A percentile compares a stretch with the other conserved stretches of the same genome.
These are phyloP conservation scores for Viridothelium virens DNA, from an alignment of 495 filamentous ascomycete genomes.

Conservation along the genomic window DNA sequence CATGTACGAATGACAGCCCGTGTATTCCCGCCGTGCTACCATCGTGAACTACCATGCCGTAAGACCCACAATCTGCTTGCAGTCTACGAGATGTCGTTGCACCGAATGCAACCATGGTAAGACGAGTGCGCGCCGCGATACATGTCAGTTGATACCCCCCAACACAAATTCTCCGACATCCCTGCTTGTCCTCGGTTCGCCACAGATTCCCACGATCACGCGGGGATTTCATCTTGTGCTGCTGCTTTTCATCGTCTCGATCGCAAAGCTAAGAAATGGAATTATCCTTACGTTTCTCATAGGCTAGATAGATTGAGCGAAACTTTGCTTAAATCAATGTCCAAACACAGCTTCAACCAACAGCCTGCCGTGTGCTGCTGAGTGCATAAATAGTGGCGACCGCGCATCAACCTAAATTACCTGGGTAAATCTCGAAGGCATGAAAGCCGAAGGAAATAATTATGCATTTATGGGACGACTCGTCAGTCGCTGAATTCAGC, in stretches of 20 bases:
- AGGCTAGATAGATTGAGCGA: too few species aligned
- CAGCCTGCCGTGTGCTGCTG: background rate
- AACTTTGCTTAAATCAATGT: too few species aligned
- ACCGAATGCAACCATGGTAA: background rate
- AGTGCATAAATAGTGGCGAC: background rate
- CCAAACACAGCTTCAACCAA: background rate
- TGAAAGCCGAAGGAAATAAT: too few species aligned
- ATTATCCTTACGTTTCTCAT: too few species aligned
- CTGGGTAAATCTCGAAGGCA: too few species aligned
- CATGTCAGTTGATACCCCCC: background rate
- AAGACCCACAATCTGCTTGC: constrained; percentile 1
- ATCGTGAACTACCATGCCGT: background rate
- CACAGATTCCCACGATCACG: background rate
- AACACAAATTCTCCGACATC: constrained; percentile 3
- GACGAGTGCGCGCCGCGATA: background rate
- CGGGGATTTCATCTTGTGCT: background rate
- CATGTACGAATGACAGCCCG: background rate
- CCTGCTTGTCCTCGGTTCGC: background rate
- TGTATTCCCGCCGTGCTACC: background rate
- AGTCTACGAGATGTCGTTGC: background rate
- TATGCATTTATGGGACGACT: too few species aligned
- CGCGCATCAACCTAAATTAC: background rate
- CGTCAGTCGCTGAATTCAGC: too few species aligned
- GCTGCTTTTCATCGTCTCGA: too few species aligned
- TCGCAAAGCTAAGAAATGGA: too few species aligned